A percentile compares a stretch with the other conserved stretches of the same genome.
phyloP scores from a whole-genome alignment of 1,284 basidiomycete genomes.

The Thelephora terrestris region DNA sequence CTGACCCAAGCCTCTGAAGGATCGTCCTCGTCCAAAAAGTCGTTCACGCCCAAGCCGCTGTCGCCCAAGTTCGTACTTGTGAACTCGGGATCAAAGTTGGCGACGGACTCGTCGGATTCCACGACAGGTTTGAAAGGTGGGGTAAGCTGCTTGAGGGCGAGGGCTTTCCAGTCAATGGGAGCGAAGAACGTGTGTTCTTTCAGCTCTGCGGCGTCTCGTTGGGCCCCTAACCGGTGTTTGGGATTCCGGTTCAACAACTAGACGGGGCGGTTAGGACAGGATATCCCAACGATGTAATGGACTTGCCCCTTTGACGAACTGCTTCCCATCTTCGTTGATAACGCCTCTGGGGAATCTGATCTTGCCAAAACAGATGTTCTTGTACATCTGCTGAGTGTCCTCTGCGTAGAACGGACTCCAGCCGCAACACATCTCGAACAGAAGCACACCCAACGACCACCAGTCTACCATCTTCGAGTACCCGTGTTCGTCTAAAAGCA shows the following conservation, averaged over 20 bases:
- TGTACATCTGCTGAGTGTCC: constrained; percentile 99
- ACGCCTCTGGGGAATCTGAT: constrained; percentile 97
- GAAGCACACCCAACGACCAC: constrained; percentile 88
- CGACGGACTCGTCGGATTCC: constrained; percentile 95
- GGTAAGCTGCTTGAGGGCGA: constrained; percentile 84
- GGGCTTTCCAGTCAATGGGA: constrained; percentile 81
- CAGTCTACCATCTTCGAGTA: constrained; percentile 99
- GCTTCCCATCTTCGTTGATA: constrained; percentile 96
- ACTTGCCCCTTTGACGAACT: constrained; percentile 96
- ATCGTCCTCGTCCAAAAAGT: constrained; percentile 63
- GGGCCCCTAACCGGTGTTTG: constrained; percentile 89
- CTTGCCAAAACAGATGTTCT: constrained; percentile 98
- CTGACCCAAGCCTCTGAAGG: constrained; percentile 60
- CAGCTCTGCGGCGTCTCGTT: constrained; percentile 86
- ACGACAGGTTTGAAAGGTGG: constrained; percentile 98
- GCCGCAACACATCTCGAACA: constrained; percentile 99
- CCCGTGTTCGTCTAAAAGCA: constrained; percentile 96
- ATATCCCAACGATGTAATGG: not conserved
- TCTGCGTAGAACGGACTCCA: constrained; percentile 99
- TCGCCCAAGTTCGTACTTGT: constrained; percentile 78
- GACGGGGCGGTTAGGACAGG: constrained; percentile 7
- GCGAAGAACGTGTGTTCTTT: constrained; percentile 97
- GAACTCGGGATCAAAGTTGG: constrained; percentile 98
- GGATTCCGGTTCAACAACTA: constrained; percentile 97
- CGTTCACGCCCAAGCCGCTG: constrained; percentile 48